phyloP scores from a whole-genome alignment of 768 basidiomycete species.

The Lactarius trivialis region DNA sequence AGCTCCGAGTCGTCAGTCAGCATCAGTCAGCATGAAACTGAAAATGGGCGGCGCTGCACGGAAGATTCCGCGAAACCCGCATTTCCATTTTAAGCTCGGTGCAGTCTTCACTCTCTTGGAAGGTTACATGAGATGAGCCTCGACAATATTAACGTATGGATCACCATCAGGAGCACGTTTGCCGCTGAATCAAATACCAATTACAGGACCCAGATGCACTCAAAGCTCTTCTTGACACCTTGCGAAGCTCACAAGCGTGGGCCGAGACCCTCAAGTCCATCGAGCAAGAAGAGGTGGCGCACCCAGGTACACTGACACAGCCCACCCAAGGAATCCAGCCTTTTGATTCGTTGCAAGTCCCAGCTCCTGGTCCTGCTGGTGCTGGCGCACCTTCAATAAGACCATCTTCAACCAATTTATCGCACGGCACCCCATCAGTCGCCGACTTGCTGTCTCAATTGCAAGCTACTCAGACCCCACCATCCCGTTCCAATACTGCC shows the following conservation, averaged over 20 bases:
- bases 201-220: slow-evolving; percentile 30
- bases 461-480: slow-evolving; percentile 3
- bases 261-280: slow-evolving; percentile 37
- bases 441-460: slow-evolving; percentile 22
- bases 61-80: background rate
- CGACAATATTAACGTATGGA: slow-evolving; percentile 16
- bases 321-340: slow-evolving; percentile 2
- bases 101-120: background rate
- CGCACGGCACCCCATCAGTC: slow-evolving; percentile 19
- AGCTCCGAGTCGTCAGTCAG: background rate
- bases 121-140: background rate
- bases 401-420: slow-evolving; percentile 8
- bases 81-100: slow-evolving; percentile 3
- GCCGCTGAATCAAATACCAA: background rate
- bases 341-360: slow-evolving; percentile 4
- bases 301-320: slow-evolving; percentile 13
- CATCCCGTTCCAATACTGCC: background rate
- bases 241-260: slow-evolving; percentile 66
- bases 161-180: background rate
- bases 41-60: background rate
- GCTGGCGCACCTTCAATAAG: background rate
- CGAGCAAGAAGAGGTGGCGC: slow-evolving; percentile 2
- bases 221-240: slow-evolving; percentile 62
- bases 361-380: background rate
- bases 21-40: background rate